Conservation (phyloP, 106 monocot genomes). For the Platanthera guangdongensis region DNA sequence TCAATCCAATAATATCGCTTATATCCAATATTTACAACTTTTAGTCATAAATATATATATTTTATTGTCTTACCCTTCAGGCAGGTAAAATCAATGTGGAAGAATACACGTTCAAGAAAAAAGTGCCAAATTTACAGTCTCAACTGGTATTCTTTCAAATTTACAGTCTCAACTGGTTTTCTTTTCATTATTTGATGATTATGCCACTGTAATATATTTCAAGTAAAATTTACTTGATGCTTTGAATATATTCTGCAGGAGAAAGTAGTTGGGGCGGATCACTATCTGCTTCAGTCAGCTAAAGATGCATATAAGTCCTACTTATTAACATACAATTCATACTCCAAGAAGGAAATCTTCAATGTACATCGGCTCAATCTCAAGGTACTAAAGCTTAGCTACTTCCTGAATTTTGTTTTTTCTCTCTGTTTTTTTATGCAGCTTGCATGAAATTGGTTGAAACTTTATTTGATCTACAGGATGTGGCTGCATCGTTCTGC, state of each 20-base stretch:
- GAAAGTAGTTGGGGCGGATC: slow-evolving; percentile 69
- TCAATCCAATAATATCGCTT: no score
- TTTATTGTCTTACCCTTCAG: no score
- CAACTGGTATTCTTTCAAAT: slow-evolving; percentile 62
- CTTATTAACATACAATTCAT: slow-evolving; percentile 75
- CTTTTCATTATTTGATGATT: background rate
- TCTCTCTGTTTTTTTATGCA: background rate
- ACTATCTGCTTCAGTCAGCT: slow-evolving; percentile 68
- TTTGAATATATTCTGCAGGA: slow-evolving; percentile 40
- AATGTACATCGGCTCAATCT: slow-evolving; percentile 76
- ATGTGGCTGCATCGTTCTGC: slow-evolving; percentile 67
- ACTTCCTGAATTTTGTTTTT: background rate
- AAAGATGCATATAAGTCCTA: slow-evolving; percentile 87
- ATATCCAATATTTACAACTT: no score
- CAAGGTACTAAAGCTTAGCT: slow-evolving; percentile 32
- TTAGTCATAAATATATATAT: no score
- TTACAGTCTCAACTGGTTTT: slow-evolving; percentile 80
- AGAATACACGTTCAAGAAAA: slow-evolving; percentile 16
- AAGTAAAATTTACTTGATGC: background rate
- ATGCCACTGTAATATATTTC: background rate
- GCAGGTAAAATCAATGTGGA: no score
- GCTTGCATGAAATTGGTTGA: slow-evolving; percentile 6
- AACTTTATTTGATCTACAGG: slow-evolving; percentile 27
- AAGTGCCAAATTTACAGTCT: slow-evolving; percentile 72
- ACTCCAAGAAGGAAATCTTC: slow-evolving; percentile 83